Evolutionary conservation across 495 filamentous ascomycete genomes (phyloP), one percentile per base, ranked within the genome.

Genomic region (Paragyromitra xinjiangensis): DNA sequence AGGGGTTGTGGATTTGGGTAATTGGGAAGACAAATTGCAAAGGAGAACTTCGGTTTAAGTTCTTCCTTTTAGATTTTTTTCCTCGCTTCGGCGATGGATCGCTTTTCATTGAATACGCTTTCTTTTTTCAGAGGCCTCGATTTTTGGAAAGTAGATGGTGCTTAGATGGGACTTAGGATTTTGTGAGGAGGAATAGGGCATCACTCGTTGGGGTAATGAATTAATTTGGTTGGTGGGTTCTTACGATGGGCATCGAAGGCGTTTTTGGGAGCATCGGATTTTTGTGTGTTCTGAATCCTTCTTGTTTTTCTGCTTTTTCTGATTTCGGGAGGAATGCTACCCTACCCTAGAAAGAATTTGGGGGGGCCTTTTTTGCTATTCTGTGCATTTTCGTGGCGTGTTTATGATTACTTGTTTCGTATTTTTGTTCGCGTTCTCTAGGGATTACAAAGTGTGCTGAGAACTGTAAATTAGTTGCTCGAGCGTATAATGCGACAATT

Each of bases 1-100:
- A 48, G 68, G 66, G 12, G 79, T 82, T 19, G 79, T 81, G 19
- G 75, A 82, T 65, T 37, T 82, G n/a, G 71, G 75, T 0, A 48
- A 64, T 51, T 78, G 78, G 75, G 78, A 79, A 34, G 64, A 69
- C 34, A 73, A 69, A 58, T 51, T 79, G 29, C 58, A 65, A 45
- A 53, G 62, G 51, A 79, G 71, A 51, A 61, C 42, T 59, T 62
- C 53, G 26, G 40, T 42, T 39, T 77, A 45, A 73, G 4, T 34
- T 24, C 53, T 61, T 45, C 8, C 40, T 22, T 44, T 24, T 37
- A 12, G 39, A 6, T 56, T 55, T 34, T 6, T 62, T 37, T 44
- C 12, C 14, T 48, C 29, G 39, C 6, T 64, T 64, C 2, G 7
- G 26, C 2, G 44, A 66, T 66, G 44, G 29, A 45, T 22, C 37